Evolutionary conservation across 176 grass and related monocot species (phyloP).

Genomic region (Guadua angustifolia): DNA sequence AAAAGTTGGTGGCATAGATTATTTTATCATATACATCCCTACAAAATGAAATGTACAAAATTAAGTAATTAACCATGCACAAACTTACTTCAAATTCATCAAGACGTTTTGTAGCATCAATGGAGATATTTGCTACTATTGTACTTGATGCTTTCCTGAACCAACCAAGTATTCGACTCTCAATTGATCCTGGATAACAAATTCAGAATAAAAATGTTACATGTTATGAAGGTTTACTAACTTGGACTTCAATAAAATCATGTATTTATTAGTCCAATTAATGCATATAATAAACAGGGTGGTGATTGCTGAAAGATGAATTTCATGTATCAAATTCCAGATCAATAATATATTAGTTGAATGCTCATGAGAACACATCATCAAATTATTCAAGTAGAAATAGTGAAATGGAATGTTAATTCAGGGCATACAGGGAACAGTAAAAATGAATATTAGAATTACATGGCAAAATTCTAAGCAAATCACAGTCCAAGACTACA

Average conservation of each 20-base stretch:
- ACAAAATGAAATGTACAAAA: conserved; percentile 20
- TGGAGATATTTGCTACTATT: conserved; percentile 65
- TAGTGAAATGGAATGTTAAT: not conserved
- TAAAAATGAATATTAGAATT: not conserved
- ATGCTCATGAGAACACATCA: not conserved
- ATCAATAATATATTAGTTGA: not conserved
- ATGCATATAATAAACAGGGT: conserved; percentile 31
- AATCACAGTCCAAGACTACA: not conserved
- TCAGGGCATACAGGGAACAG: not conserved
- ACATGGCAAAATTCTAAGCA: not conserved
- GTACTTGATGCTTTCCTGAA: conserved; percentile 75
- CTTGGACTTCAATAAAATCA: conserved; percentile 23
- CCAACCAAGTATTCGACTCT: conserved; percentile 62
- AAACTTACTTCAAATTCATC: conserved; percentile 88
- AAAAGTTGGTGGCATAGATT: not conserved
- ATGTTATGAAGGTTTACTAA: conserved; percentile 20
- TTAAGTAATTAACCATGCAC: conserved; percentile 17
- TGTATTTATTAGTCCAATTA: not conserved
- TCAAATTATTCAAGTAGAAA: not conserved
- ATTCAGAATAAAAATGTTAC: conserved; percentile 16
- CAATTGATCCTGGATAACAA: conserved; percentile 69
- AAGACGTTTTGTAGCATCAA: conserved; percentile 61
- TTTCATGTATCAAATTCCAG: not conserved
- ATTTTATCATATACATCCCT: conserved; percentile 9
- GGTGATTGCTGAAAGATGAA: not conserved